Evolutionary conservation across 345 rosid species (phyloP), one percentile per base, ranked within the genome.

Genomic region (Populus pruinosa): DNA sequence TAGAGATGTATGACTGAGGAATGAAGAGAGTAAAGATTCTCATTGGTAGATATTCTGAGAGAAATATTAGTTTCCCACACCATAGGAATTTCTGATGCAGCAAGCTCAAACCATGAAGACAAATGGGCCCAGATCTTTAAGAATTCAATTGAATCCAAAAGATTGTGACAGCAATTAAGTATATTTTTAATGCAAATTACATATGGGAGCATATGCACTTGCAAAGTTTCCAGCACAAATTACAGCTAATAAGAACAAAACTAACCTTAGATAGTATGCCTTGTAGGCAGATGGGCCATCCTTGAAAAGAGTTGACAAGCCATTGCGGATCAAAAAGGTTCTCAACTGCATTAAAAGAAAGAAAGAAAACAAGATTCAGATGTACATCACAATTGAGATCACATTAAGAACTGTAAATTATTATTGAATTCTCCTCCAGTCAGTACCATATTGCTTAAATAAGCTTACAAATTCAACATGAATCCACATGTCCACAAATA

Each of bases 271-370:
- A 84, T 91, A 96, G 85, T 87, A 92, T 74, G 88, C 78, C 86
- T 83, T 93, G 89, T 96, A 96, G 71, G 97, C 89, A 76, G 89
- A 87, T 77, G 96, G 94, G 67, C 98, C 99, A 62, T 91, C 90
- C 87, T 90, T 93, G 84, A 93, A 92, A 79, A 92, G 94, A 84
- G 81, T 69, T 33, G 97, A 84, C 86, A 96, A 81, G 76, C 97
- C 94, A 89, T 96, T 96, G 63, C 99, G 96, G 73, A 96, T 96
- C 86, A 96, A 86, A 82, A 96, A 96, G 72, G 99, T 96, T 85
- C 99, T 86, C 80, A 96, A 17, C 99, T 96, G 96, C 25, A 25
- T 38, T 78, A 70, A 64, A 69, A 11, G 55, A 65, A 6, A 20
- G 33, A 38, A 27, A 16, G 20, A 23, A 67, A 33, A 8, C 1